phyloP scores from a whole-genome alignment of 2,329 filamentous ascomycete species.

The Knufia petricola region DNA sequence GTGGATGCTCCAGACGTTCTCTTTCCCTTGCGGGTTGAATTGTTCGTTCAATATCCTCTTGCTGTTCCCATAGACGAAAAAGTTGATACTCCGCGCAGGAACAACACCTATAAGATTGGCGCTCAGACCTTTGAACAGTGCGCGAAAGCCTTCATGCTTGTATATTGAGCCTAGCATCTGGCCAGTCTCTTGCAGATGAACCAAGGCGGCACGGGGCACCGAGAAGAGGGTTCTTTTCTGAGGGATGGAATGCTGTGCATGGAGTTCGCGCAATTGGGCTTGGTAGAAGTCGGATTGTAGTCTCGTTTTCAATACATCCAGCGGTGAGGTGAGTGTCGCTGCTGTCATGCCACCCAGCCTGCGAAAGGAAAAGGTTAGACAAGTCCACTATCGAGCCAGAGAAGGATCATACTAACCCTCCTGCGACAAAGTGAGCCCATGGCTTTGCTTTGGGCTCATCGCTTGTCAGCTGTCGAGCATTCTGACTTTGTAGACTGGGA shows the following conservation, averaged over 20 bases:
- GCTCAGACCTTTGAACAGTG: conserved; percentile 85
- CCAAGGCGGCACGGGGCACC: conserved; percentile 54
- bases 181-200: conserved; percentile 76
- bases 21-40: conserved; percentile 52
- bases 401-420: conserved; percentile 54
- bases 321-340: conserved; percentile 81
- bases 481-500: conserved; percentile 21
- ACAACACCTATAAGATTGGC: conserved; percentile 86
- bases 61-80: conserved; percentile 85
- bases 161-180: conserved; percentile 77
- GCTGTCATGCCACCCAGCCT: conserved; percentile 86
- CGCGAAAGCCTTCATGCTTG: conserved; percentile 69
- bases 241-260: conserved; percentile 48
- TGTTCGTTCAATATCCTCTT: conserved; percentile 71
- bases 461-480: conserved; percentile 19
- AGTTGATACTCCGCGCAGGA: conserved; percentile 83
- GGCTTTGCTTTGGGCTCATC: conserved; percentile 52
- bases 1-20: conserved; percentile 49
- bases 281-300: conserved; percentile 94
- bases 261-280: conserved; percentile 60
- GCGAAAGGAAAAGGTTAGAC: conserved; percentile 15
- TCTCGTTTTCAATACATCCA: conserved; percentile 88
- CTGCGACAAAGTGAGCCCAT: conserved; percentile 86
- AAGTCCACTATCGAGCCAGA: conserved; percentile 14
- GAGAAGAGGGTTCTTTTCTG: conserved; percentile 50